These are phyloP conservation scores for Fomes fomentarius DNA, from an alignment of 1,284 basidiomycete species.

Conservation along the genomic window DNA sequence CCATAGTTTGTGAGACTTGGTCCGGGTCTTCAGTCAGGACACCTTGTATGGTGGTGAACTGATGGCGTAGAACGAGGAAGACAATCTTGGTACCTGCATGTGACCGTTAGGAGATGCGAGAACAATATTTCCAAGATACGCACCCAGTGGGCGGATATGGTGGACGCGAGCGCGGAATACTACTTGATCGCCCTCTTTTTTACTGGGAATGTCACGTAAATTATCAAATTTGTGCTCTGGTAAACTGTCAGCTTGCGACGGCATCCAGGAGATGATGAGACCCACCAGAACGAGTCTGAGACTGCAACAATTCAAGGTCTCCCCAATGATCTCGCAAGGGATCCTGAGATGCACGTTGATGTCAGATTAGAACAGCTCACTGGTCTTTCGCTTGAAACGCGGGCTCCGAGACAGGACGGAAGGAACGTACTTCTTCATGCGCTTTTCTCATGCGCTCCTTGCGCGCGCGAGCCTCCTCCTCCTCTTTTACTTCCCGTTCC, in stretches of 20 bases:
- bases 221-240: conserved; percentile 37
- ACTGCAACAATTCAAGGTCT: conserved; percentile 55
- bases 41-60: conserved; percentile 65
- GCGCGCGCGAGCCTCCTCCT: conserved; percentile 23
- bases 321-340: conserved; percentile 67
- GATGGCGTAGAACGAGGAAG: conserved; percentile 66
- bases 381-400: too few relatives aligned
- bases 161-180: conserved; percentile 66
- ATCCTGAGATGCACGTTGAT: conserved; percentile 44
- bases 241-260: conserved; percentile 16
- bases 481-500: conserved; percentile 29
- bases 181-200: conserved; percentile 52
- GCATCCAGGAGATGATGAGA: background rate
- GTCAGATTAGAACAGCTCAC: too few relatives aligned
- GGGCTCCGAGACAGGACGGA: background rate
- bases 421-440: conserved; percentile 43
- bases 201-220: conserved; percentile 25
- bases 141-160: conserved; percentile 61
- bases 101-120: background rate
- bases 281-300: conserved; percentile 23
- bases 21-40: conserved; percentile 59
- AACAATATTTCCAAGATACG: conserved; percentile 2
- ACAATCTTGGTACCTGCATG: conserved; percentile 54
- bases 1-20: conserved; percentile 67
- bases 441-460: conserved; percentile 52